A percentile compares a stretch with the other conserved stretches of the same genome.
Conservation (phyloP, 2,329 filamentous ascomycete genomes). For the Metarhizium rileyi region DNA sequence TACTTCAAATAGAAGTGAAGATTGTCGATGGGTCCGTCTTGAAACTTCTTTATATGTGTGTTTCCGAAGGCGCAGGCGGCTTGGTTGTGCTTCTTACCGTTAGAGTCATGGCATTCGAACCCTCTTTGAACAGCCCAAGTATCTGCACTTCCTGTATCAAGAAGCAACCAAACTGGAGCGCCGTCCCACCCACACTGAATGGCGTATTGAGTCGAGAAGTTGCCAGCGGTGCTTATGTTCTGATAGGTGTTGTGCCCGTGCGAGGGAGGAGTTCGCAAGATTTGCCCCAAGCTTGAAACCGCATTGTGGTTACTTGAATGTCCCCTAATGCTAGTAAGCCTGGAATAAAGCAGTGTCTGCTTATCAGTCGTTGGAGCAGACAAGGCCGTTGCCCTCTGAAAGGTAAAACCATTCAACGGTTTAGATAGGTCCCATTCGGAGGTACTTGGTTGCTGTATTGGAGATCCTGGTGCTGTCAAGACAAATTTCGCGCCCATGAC, state of each 20-base stretch:
- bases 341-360: conserved; percentile 21
- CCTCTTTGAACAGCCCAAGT: conserved; percentile 35
- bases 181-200: conserved; percentile 31
- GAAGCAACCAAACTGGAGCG: conserved; percentile 29
- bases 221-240: conserved; percentile 28
- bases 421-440: conserved; percentile 23
- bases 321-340: conserved; percentile 21
- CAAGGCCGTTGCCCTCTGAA: conserved; percentile 23
- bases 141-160: conserved; percentile 43
- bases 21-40: conserved; percentile 26
- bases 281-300: conserved; percentile 19
- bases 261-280: conserved; percentile 10
- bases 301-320: conserved; percentile 15
- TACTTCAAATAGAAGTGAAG: conserved; percentile 38
- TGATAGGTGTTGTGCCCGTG: conserved; percentile 19
- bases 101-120: conserved; percentile 32
- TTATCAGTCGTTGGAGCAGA: conserved; percentile 18
- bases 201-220: conserved; percentile 32
- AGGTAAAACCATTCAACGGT: conserved; percentile 28
- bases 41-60: conserved; percentile 28
- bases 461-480: neutral
- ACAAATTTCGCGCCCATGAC: conserved; percentile 7
- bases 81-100: conserved; percentile 20
- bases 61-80: conserved; percentile 31
- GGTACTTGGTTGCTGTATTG: neutral